These are phyloP conservation scores for Metschnikowia hibisci DNA, from an alignment of 805 yeast genomes.

Conservation along the genomic window DNA sequence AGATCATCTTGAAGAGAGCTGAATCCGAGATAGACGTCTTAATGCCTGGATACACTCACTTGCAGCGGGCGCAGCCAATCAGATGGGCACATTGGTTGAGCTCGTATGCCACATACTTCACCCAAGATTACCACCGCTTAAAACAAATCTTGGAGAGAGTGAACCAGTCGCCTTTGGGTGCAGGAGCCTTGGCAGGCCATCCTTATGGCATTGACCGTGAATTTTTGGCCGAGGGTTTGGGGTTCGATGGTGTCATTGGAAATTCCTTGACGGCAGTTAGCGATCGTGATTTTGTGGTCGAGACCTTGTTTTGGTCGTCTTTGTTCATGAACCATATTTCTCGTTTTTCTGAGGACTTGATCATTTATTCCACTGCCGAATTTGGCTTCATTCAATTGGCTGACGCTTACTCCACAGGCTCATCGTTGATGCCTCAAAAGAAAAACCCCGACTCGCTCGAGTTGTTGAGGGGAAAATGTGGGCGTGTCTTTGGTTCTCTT, in stretches of 20 bases:
- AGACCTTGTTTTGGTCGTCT: constrained; percentile 92
- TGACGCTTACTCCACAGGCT: constrained; percentile 98
- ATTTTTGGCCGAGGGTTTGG: constrained; percentile 72
- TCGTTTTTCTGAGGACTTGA: constrained; percentile 89
- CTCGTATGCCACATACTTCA: constrained; percentile 89
- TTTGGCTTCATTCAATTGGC: constrained; percentile 91
- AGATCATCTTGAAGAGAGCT: constrained; percentile 69
- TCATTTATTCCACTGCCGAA: constrained; percentile 95
- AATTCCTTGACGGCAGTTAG: constrained; percentile 95
- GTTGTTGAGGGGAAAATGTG: constrained; percentile 92
- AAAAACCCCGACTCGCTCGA: constrained; percentile 97
- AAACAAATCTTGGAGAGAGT: constrained; percentile 76
- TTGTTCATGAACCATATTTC: constrained; percentile 94
- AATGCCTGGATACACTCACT: constrained; percentile 99
- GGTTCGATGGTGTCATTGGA: constrained; percentile 84
- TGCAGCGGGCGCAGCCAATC: constrained; percentile 99
- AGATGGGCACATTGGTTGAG: constrained; percentile 98
- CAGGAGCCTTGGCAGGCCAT: constrained; percentile 98
- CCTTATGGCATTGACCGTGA: constrained; percentile 99
- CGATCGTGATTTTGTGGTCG: constrained; percentile 96
- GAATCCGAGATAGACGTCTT: constrained; percentile 80
- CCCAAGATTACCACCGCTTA: constrained; percentile 85
- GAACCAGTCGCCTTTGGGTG: constrained; percentile 88
- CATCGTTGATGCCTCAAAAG: constrained; percentile 98
- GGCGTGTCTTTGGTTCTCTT: constrained; percentile 92